A percentile compares a stretch with the other conserved stretches of the same genome.
Evolutionary conservation across 1,139 yeast species (phyloP).

Genomic region (Suhomyces bolitotheri): DNA sequence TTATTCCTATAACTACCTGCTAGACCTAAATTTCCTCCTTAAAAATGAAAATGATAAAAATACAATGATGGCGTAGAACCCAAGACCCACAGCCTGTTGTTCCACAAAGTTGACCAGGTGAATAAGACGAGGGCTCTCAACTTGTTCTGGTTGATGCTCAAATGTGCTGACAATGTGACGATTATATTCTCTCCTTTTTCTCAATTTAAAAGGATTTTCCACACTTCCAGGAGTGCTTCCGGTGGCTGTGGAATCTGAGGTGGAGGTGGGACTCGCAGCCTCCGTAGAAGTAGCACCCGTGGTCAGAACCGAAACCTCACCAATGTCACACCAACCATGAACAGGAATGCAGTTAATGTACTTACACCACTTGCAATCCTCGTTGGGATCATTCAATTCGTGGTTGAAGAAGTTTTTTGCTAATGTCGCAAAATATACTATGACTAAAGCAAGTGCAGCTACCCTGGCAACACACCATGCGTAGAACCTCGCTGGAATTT

Average conservation of each 20-base stretch:
- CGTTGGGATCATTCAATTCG: slow-evolving; percentile 16
- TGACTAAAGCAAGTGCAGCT: slow-evolving; percentile 45
- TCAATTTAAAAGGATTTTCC: slow-evolving; percentile 8
- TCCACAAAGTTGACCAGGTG: slow-evolving; percentile 5
- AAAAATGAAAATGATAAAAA: slow-evolving; percentile 19
- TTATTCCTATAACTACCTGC: slow-evolving; percentile 4
- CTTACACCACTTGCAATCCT: slow-evolving; percentile 66
- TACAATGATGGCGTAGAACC: slow-evolving; percentile 19
- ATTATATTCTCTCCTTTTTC: slow-evolving; percentile 3
- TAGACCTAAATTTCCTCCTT: slow-evolving; percentile 12
- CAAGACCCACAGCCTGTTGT: slow-evolving; percentile 18
- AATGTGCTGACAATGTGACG: neutral
- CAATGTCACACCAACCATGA: slow-evolving; percentile 70
- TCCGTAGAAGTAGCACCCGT: slow-evolving; percentile 8
- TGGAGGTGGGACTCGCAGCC: slow-evolving; percentile 6
- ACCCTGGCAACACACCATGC: slow-evolving; percentile 55
- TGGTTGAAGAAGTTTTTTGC: slow-evolving; percentile 45
- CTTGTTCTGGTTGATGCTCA: neutral
- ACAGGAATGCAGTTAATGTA: slow-evolving; percentile 73
- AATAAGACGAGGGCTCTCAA: no score
- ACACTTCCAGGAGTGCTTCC: slow-evolving; percentile 15
- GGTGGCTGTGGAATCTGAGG: slow-evolving; percentile 8
- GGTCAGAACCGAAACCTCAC: slow-evolving; percentile 41
- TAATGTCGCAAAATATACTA: slow-evolving; percentile 54
- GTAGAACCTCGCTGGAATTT: slow-evolving; percentile 36